A percentile compares a stretch with the other conserved stretches of the same genome.
Evolutionary conservation across 306 rosid genomes (phyloP).

Genomic region (Ziziphus jujuba): DNA sequence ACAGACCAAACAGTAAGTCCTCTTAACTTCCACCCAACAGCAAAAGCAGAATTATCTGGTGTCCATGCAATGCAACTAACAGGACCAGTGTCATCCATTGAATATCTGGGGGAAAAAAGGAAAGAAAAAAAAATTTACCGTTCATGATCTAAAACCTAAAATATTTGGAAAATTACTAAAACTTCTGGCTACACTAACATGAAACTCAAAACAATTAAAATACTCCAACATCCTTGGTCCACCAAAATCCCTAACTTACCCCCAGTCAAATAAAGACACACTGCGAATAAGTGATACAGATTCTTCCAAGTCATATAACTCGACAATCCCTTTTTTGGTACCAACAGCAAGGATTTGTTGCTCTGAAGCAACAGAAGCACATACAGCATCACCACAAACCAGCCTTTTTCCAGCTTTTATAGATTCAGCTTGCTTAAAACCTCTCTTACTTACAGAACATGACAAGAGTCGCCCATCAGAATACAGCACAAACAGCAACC

Average conservation of each 20-base stretch:
- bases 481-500: slow-evolving; percentile 82
- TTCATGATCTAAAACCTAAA: slow-evolving; percentile 23
- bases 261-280: slow-evolving; percentile 93
- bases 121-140: slow-evolving; percentile 12
- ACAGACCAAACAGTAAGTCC: slow-evolving; percentile 98
- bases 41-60: slow-evolving; percentile 96
- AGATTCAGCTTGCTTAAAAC: slow-evolving; percentile 75
- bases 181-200: background rate
- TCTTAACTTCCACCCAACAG: slow-evolving; percentile 95
- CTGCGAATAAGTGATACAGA: slow-evolving; percentile 63
- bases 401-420: slow-evolving; percentile 74
- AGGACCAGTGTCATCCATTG: slow-evolving; percentile 90
- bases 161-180: background rate
- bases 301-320: slow-evolving; percentile 84
- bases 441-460: slow-evolving; percentile 89
- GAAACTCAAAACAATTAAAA: slow-evolving; percentile 21
- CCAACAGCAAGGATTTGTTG: slow-evolving; percentile 98
- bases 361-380: slow-evolving; percentile 73
- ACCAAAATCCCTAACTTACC: slow-evolving; percentile 58
- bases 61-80: slow-evolving; percentile 97
- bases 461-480: slow-evolving; percentile 80
- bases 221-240: slow-evolving; percentile 12
- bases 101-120: slow-evolving; percentile 77
- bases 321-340: slow-evolving; percentile 84
- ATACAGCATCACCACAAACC: slow-evolving; percentile 81